Base-by-base conservation (phyloP, 2,329 filamentous ascomycete species). In the Calcarisporium arbuscula region DNA sequence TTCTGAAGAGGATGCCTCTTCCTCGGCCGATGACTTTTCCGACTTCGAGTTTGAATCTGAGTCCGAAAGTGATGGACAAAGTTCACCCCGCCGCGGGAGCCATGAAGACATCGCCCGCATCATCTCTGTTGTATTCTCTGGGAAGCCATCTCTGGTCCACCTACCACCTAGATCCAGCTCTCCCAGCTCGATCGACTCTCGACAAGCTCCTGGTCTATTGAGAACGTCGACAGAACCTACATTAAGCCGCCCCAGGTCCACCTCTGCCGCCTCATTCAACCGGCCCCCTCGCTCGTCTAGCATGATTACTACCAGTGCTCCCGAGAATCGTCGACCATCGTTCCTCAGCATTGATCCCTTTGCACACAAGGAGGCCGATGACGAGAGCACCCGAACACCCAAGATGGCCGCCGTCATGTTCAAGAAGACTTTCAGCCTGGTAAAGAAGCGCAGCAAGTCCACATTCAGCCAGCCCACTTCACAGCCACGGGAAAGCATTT, bases 1-100 rank as follows among this genome's bases (percentile, higher is more conserved):
- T 3, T 80, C 75, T 0, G 77, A 82, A 45, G 77, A 82, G 51
- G 77, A 80, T 43, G 74, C 68, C 19, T 80, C 77, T 2, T 77
- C 77, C 2, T 74, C 72, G 14, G 70, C 72, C 29, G 76, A 77
- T 53, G 69, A 76, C 54, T 71, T 71, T 42, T 78, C 73, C 36
- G 71, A 76, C 47, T 68, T 68, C 47, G 68, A 70, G 30, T 57
- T 60, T 44, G 67, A 74, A 43, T 70, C 65, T 31, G 60, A 59
- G 15, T 64, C 54, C 39, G 64, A 63, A 32, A 46, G 55, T 23
- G 47, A 43, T 5, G 41, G 48, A 33, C 32, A 45, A 45, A 43
- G 49, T 8, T 42, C 46, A 5, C 33, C 37, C n/a, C 45, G 61
- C 38, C 56, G 64, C 27, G 53, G 46, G 35, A 70, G 65, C 48